Conservation (phyloP, 176 grass and related monocot genomes). For the Bolboschoenus planiculmis region DNA sequence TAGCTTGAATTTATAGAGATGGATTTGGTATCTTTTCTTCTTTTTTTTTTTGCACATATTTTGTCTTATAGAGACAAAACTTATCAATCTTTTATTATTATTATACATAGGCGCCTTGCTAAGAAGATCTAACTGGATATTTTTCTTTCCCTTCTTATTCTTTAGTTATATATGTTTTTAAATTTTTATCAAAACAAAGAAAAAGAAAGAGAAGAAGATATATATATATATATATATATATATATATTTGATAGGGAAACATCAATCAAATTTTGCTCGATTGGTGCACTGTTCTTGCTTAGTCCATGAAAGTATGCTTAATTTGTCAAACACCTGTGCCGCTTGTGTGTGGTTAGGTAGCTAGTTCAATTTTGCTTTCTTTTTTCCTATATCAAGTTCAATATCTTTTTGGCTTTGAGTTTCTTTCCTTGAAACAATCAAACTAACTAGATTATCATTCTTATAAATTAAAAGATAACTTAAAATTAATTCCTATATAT, state of each 20-base stretch:
- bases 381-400: not conserved
- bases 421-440: not conserved
- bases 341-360: not conserved
- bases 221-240: not conserved
- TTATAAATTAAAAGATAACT: not conserved
- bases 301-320: not conserved
- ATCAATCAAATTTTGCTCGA: not conserved
- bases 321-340: not conserved
- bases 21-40: not conserved
- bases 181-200: not conserved
- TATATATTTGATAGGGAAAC: not conserved
- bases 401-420: not conserved
- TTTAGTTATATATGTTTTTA: not conserved
- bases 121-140: not conserved
- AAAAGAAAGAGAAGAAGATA: not conserved
- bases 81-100: not conserved
- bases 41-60: not conserved
- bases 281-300: not conserved
- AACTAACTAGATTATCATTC: not conserved
- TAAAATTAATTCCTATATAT: not conserved
- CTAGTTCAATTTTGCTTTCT: conserved; percentile 3
- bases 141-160: not conserved
- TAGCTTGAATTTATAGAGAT: conserved; percentile 26
- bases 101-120: not conserved
- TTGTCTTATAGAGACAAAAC: conserved; percentile 13